These are phyloP conservation scores for Orbilia oligospora DNA, from an alignment of 2,329 filamentous ascomycete genomes.

Conservation along the genomic window DNA sequence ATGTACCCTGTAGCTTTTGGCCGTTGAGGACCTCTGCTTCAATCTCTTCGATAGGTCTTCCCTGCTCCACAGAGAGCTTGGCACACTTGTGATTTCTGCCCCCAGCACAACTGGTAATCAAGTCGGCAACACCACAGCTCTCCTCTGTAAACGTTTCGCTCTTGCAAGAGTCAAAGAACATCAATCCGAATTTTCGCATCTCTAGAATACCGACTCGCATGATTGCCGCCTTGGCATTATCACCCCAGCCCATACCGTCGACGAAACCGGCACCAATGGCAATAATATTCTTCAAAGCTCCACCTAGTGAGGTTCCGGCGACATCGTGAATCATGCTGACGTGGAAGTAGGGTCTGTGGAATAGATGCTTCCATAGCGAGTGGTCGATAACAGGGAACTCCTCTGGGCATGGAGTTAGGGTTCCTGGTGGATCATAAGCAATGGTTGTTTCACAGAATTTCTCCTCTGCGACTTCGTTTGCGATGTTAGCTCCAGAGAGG, in stretches of 20 bases:
- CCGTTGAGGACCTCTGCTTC: conserved; percentile 93
- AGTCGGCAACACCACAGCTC: conserved; percentile 91
- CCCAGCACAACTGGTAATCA: conserved; percentile 93
- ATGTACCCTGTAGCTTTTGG: conserved; percentile 95
- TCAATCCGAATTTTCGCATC: conserved; percentile 95
- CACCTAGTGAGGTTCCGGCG: conserved; percentile 94
- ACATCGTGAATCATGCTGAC: conserved; percentile 94
- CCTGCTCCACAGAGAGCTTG: conserved; percentile 85
- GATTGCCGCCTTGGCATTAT: conserved; percentile 98
- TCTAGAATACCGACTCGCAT: conserved; percentile 97
- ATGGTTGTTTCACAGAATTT: conserved; percentile 98
- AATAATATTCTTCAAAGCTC: conserved; percentile 96
- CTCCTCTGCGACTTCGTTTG: conserved; percentile 91
- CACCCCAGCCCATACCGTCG: conserved; percentile 94
- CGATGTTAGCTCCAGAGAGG: conserved; percentile 95
- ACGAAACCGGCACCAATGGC: conserved; percentile 95
- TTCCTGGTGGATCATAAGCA: conserved; percentile 91
- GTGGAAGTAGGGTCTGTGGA: conserved; percentile 98
- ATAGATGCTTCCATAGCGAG: conserved; percentile 83
- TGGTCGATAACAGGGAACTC: conserved; percentile 92
- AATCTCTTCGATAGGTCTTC: conserved; percentile 85
- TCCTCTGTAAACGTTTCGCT: conserved; percentile 95
- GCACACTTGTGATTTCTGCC: conserved; percentile 96
- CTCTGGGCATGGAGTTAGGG: conserved; percentile 80
- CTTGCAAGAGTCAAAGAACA: conserved; percentile 89